Evolutionary conservation across 306 rosid species (phyloP), one percentile per base, ranked within the genome.

Genomic region (Pyrus communis): DNA sequence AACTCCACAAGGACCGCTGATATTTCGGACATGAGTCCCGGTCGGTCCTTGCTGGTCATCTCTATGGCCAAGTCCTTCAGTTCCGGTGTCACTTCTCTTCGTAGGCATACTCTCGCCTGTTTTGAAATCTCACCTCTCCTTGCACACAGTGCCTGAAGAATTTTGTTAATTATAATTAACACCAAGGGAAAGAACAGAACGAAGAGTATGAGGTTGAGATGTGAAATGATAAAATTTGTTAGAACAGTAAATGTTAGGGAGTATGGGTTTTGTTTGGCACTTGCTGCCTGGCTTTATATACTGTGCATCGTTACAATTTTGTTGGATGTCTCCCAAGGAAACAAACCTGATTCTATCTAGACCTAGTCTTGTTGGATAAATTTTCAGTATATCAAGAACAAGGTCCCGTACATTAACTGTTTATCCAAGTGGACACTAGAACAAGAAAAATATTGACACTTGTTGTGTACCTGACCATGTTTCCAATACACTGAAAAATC

Each of bases 11-110:
- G 82, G 15, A 87, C 97, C 0, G 97, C 93, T 0, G 86, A 85
- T 63, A 96, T 83, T 73, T 91, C 98, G 12, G 98, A 96, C 23
- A 92, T 72, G 2, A 96, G 84, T 30, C 99, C 98, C 2, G 98
- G 91, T 63, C 85, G 69, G 82, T 96, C 96, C 19, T 63, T 78
- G 35, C 84, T 93, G 9, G 90, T 90, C 87, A 92, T 82, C 75
- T 96, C 99, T 57, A 88, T 46, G 2, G 91, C 96, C 17, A 91
- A 85, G 57, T 87, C 78, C 82, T 81, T 79, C 17, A 30, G 80
- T 13, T 78, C 40, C 15, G 79, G 75, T n/a, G 71, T 64, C 43
- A 77, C 43, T 30, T 83, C 82, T 63, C 83, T 83, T 46, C 82
- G 88, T 28, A 40, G 28, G 35, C 81, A 17, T 42, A 40, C 9